These are phyloP conservation scores for Vararia minispora DNA, from an alignment of 768 basidiomycete species.

Conservation along the genomic window DNA sequence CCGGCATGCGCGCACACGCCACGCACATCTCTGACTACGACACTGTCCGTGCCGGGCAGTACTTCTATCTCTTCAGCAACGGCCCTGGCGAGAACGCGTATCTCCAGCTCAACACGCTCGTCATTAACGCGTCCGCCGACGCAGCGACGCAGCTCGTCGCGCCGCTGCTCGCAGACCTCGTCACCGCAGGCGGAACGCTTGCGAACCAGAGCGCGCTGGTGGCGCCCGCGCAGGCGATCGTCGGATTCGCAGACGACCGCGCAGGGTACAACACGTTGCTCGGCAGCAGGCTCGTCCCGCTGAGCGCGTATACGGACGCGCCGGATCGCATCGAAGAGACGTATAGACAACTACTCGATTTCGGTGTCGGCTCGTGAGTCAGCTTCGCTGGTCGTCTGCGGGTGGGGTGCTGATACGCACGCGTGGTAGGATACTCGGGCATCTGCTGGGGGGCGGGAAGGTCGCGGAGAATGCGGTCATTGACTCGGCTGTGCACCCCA, in stretches of 20 bases:
- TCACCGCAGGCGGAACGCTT: no score
- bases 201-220: no score
- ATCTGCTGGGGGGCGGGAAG: constrained; percentile 15
- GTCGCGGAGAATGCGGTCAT: constrained; percentile 25
- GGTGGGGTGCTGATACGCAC: neutral
- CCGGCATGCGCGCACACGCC: neutral
- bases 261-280: constrained; percentile 9
- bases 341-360: constrained; percentile 5
- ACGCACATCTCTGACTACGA: no score
- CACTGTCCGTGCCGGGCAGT: no score
- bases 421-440: neutral
- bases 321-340: constrained; percentile 6
- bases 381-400: constrained; percentile 5
- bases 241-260: constrained; percentile 6
- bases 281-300: constrained; percentile 11
- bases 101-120: no score
- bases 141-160: no score
- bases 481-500: constrained; percentile 22
- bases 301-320: neutral
- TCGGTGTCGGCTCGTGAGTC: constrained; percentile 3
- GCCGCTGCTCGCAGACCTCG: no score
- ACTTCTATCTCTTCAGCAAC: no score
- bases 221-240: constrained; percentile 4
- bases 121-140: no score
- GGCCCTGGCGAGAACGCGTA: no score